Base-by-base conservation (phyloP, 2,329 filamentous ascomycete genomes). In the Xylaria polymorpha region DNA sequence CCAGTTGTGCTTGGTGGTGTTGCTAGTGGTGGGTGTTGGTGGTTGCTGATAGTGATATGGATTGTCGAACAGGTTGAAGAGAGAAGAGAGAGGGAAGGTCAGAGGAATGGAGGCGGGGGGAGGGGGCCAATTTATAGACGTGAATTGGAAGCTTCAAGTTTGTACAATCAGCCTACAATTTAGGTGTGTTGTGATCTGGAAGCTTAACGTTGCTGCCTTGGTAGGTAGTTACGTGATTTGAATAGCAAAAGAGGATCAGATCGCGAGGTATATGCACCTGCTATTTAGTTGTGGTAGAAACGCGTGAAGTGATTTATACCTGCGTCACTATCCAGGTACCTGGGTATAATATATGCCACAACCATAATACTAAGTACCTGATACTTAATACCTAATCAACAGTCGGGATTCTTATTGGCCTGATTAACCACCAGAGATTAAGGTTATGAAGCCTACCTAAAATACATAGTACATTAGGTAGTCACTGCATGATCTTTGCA, bases 71-170 rank as follows among this genome's bases (percentile, higher is more conserved):
- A n/a, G n/a, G n/a, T n/a, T n/a, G n/a, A n/a, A n/a, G n/a, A n/a
- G n/a, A n/a, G n/a, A n/a, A n/a, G n/a, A n/a, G 25, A 29, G 7
- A 32, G 39, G 35, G 53, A 22, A 10, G 32, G 18, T n/a, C 2
- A 20, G 2, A 14, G 53, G 14, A 15, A 37, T 3, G 10, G 22
- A 56, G 35, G 18, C n/a, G 10, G 53, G 51, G 53, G 53, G 53
- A 39, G 7, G 53, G 18, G n/a, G 2, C 22, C 14, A 20, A 56
- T 37, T 56, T 56, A 56, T 56, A 56, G 29, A 56, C 53, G n/a
- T 39, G 32, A 20, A 14, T 35, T 53, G 2, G 9, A 32, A n/a
- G 3, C 25, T 10, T 25, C 4, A 10, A 8, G 5, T 9, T 7
- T 7, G 32, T 6, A 35, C 50, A 53, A 53, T 53, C 50, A 53